These are phyloP conservation scores for Aspergillus ibericus DNA, from an alignment of 2,329 filamentous ascomycete species.

Conservation along the genomic window DNA sequence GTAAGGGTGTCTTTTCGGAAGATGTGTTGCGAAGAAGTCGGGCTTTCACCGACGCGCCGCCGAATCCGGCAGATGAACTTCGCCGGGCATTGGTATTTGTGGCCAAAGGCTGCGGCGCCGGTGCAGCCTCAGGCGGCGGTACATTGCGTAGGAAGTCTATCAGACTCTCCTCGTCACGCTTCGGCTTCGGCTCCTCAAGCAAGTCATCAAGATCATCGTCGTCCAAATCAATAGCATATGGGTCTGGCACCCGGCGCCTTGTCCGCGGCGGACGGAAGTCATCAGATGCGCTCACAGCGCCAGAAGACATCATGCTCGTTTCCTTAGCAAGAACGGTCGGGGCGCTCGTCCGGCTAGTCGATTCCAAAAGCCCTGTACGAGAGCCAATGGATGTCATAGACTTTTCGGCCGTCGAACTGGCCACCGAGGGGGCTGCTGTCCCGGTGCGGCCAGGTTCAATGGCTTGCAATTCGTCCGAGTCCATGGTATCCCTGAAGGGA, in stretches of 20 bases:
- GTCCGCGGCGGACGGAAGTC: conserved; percentile 66
- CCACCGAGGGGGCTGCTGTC: conserved; percentile 36
- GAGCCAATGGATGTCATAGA: conserved; percentile 68
- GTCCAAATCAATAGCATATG: conserved; percentile 79
- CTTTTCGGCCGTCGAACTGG: conserved; percentile 49
- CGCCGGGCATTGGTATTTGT: conserved; percentile 22
- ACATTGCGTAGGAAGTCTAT: conserved; percentile 51
- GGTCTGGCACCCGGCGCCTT: conserved; percentile 76
- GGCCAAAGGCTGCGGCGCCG: conserved; percentile 32
- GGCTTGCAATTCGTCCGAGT: conserved; percentile 68
- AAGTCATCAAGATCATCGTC: conserved; percentile 66
- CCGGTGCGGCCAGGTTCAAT: conserved; percentile 32
- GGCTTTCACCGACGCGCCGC: conserved; percentile 33
- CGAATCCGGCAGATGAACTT: conserved; percentile 14
- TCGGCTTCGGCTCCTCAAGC: conserved; percentile 40
- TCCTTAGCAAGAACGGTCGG: conserved; percentile 21
- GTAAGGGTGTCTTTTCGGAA: conserved; percentile 27
- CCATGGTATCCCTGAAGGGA: conserved; percentile 80
- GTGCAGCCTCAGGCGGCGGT: conserved; percentile 40
- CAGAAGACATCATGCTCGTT: neutral
- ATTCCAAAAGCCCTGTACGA: conserved; percentile 65
- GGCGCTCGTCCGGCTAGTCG: conserved; percentile 32
- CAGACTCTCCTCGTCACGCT: conserved; percentile 48
- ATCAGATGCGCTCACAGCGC: conserved; percentile 26
- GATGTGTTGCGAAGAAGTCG: conserved; percentile 36